phyloP scores from a whole-genome alignment of 2,329 filamentous ascomycete genomes.

The Davidsoniella eucalypti region DNA sequence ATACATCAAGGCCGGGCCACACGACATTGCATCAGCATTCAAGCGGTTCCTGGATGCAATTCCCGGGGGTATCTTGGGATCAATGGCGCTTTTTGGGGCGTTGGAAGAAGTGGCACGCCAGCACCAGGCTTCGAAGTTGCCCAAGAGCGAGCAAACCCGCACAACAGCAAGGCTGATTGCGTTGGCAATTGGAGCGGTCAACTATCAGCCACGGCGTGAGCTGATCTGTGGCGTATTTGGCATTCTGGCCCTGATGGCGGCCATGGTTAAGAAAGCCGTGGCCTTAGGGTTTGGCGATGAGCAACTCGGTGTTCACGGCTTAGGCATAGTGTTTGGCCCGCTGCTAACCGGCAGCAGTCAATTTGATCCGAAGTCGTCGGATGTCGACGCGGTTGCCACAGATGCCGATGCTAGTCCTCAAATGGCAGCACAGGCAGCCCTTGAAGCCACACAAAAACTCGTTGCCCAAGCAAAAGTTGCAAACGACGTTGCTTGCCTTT shows the following conservation, averaged over 20 bases:
- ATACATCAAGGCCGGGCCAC: constrained; percentile 41
- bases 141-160: constrained; percentile 36
- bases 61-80: constrained; percentile 50
- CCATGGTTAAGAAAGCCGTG: constrained; percentile 35
- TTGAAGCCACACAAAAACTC: constrained; percentile 7
- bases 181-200: constrained; percentile 41
- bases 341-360: constrained; percentile 33
- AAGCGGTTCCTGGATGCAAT: constrained; percentile 47
- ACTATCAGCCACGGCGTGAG: constrained; percentile 42
- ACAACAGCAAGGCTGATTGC: constrained; percentile 49
- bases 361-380: neutral
- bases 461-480: constrained; percentile 42
- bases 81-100: constrained; percentile 42
- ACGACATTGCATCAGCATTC: constrained; percentile 52
- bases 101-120: constrained; percentile 25
- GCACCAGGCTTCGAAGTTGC: constrained; percentile 30
- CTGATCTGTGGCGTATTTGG: constrained; percentile 53
- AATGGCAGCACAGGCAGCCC: too few relatives aligned
- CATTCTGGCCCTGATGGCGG: constrained; percentile 43
- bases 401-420: neutral
- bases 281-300: constrained; percentile 10
- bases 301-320: constrained; percentile 38
- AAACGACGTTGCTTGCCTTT: constrained; percentile 45
- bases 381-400: neutral
- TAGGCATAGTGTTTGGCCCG: constrained; percentile 52